Evolutionary conservation across 176 grass and related monocot genomes (phyloP).

Genomic region (Carex pumila): DNA sequence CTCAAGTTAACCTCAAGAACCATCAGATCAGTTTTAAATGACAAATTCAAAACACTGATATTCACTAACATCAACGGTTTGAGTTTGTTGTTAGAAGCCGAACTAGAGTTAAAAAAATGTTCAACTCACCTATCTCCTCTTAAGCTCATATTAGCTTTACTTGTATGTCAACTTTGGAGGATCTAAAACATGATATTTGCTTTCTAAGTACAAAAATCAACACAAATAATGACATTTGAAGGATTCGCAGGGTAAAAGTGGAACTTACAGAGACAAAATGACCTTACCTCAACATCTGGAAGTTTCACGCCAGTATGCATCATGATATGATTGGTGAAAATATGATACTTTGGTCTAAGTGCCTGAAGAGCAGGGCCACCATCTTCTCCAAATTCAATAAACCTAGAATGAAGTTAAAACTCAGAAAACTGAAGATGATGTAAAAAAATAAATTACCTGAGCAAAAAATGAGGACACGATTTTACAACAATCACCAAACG

Average conservation of each 20-base stretch:
- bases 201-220: neutral
- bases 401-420: slow-evolving; percentile 11
- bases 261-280: neutral
- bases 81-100: neutral
- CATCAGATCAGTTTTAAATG: neutral
- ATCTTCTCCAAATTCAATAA: slow-evolving; percentile 37
- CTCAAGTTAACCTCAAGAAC: neutral
- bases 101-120: neutral
- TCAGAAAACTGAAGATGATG: neutral
- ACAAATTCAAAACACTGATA: neutral
- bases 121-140: neutral
- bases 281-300: slow-evolving; percentile 30
- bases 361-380: slow-evolving; percentile 30
- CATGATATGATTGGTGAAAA: slow-evolving; percentile 29
- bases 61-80: neutral
- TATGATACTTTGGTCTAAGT: slow-evolving; percentile 27
- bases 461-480: neutral
- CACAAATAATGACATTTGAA: neutral
- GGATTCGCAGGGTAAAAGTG: neutral
- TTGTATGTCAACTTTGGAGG: neutral
- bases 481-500: neutral
- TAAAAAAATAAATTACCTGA: neutral
- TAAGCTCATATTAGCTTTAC: neutral
- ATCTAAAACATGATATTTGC: neutral
- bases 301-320: slow-evolving; percentile 17